Evolutionary conservation across 2,329 filamentous ascomycete species (phyloP), one percentile per base, ranked within the genome.

Genomic region (Blastomyces silverae): DNA sequence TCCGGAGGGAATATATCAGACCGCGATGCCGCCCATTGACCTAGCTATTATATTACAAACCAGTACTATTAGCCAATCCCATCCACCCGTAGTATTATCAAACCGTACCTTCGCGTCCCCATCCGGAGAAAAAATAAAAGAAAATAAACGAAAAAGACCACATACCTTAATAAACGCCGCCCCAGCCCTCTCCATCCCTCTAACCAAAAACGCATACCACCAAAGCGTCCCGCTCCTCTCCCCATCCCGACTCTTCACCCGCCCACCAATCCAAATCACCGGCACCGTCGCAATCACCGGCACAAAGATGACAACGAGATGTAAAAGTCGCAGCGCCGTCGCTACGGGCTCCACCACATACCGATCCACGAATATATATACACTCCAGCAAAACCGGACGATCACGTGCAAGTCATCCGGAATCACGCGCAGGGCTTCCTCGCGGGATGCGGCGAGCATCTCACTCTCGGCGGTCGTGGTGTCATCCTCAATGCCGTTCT

Each of bases 11-110:
- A 99, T 73, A 99, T 96, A 77, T 99, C 94, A 53, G 92, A 90
- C 74, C 94, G 85, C 5, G 94, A 97, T 2, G 94, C 94, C 22
- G 94, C 94, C 94, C 94, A 99, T 87, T 99, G 94, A 20, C 94
- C 94, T 64, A 99, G 85, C 87, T 92, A 70, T 65, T 60, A 22
- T 25, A 52, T 20, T 39, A 15, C 10, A 37, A 55, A n/a, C 13
- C 62, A 8, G 62, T 60, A 58, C 20, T n/a, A 48, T 58, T 62
- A 65, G 28, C 59, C 55, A 46, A 64, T 66, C 34, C 66, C 58
- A 20, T 42, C 48, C 11, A 25, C 13, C 22, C 42, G 17, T n/a
- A n/a, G 5, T 42, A 44, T 31, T 25, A 61, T 25, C 44, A 20
- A 52, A 46, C 17, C 4, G 25, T 17, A 50, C 44, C 17, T n/a